Evolutionary conservation across 1,284 basidiomycete species (phyloP), one percentile per base, ranked within the genome.

Genomic region (Marasmius oreades): DNA sequence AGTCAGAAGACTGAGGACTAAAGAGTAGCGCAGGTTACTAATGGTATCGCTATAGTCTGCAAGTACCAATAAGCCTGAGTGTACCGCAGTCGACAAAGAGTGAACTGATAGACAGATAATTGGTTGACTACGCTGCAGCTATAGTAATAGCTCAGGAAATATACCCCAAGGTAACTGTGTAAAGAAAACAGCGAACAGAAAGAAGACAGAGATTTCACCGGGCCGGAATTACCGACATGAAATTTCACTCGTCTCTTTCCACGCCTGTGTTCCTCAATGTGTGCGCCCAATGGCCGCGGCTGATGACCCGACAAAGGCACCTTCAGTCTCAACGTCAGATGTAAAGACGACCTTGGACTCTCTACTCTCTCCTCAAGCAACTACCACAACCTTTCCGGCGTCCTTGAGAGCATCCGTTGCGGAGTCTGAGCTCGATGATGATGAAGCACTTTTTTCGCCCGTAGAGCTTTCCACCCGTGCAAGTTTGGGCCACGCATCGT

Each of bases 381-480:
- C 52, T 44, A 33, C 59, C 6, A 42, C 56, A 2, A 53, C 56
- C 14, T 53, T 59, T 51, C 24, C 47, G 5, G 54, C 58, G 54
- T 56, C 62, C 66, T 57, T 62, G 4, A 64, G 77, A 42, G 74
- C 77, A 54, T 84, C 81, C 16, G 65, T 78, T 28, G 72, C 77
- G 8, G 77, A 77, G 44, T 79, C 82, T 10, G 83, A 84, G 61
- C 78, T 83, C 60, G 84, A 82, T 59, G 84, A 88, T 62, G 86
- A 89, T 55, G 80, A 84, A 46, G 61, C 71, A 1, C 71, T 71
- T 26, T 81, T 85, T 60, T 85, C 84, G 10, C 80, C 81, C 3
- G 77, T 86, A 26, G 69, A 78, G 8, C 73, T 85, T 55, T 72
- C 71, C 16, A 34, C 52, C 37, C 55, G 20, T 3, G 45, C 39